Conservation (phyloP, 2,329 filamentous ascomycete genomes). For the Diaporthe aspalathi region DNA sequence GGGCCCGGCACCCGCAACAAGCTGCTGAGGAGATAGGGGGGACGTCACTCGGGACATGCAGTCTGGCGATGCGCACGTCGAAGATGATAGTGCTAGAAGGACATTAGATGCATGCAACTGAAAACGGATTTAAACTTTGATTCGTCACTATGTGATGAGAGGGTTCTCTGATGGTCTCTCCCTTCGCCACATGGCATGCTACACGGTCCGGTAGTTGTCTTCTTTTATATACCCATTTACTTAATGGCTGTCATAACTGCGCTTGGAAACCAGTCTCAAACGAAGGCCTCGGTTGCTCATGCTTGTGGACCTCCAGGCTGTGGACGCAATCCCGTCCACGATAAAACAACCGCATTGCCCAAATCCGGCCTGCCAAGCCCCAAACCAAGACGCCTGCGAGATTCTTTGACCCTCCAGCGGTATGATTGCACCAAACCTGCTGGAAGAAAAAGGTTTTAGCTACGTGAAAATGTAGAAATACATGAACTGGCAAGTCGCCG, state of each 20-base stretch:
- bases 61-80: too few relatives aligned
- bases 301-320: not conserved
- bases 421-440: conserved; percentile 16
- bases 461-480: conserved; percentile 22
- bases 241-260: not conserved
- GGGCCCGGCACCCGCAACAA: too few relatives aligned
- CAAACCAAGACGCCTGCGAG: conserved; percentile 35
- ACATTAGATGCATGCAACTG: not conserved
- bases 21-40: not conserved
- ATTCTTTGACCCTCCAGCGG: conserved; percentile 30
- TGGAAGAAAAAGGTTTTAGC: not conserved
- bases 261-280: not conserved
- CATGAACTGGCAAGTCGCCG: conserved; percentile 13
- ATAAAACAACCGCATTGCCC: conserved; percentile 29
- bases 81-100: not conserved
- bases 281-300: not conserved
- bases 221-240: not conserved
- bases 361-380: conserved; percentile 28
- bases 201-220: not conserved
- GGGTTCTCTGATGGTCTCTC: too few relatives aligned
- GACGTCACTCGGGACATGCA: too few relatives aligned
- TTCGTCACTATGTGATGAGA: not conserved
- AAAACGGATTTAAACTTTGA: too few relatives aligned
- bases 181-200: not conserved
- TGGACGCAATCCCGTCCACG: conserved; percentile 19